Percentiles rank a stretch among this genome's conserved stretches.
These are phyloP conservation scores for Psilocybe cubensis DNA, from an alignment of 768 basidiomycete genomes.

Conservation along the genomic window DNA sequence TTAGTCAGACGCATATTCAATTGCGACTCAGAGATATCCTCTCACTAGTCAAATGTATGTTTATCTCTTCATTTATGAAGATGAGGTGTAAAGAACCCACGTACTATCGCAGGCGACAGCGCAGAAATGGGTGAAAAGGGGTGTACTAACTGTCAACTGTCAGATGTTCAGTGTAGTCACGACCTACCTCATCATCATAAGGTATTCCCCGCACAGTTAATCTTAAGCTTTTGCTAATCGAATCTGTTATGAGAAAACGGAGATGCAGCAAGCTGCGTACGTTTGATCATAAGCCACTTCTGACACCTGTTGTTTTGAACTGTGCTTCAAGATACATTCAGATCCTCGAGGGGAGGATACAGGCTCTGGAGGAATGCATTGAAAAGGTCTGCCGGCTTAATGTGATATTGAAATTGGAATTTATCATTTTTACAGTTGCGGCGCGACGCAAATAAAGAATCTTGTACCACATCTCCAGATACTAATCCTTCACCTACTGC, in stretches of 20 bases:
- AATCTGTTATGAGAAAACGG: slow-evolving; percentile 28
- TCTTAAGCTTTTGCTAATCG: not conserved
- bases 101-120: slow-evolving; percentile 52
- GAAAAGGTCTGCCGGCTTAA: slow-evolving; percentile 19
- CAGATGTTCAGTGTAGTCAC: slow-evolving; percentile 56
- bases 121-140: slow-evolving; percentile 56
- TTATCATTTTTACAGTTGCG: slow-evolving; percentile 15
- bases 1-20: not conserved
- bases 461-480: not conserved
- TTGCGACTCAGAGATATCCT: too few species aligned
- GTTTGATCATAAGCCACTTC: not conserved
- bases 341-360: slow-evolving; percentile 31
- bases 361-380: slow-evolving; percentile 32
- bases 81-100: not conserved
- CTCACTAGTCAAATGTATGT: slow-evolving; percentile 33
- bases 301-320: not conserved
- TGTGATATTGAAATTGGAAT: not conserved
- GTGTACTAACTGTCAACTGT: slow-evolving; percentile 60
- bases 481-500: not conserved
- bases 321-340: slow-evolving; percentile 29
- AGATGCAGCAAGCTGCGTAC: slow-evolving; percentile 37
- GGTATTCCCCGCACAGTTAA: slow-evolving; percentile 36
- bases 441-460: not conserved
- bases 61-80: not conserved
- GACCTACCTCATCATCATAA: slow-evolving; percentile 49